Conservation (phyloP, 768 basidiomycete genomes). For the Mrakia hoshinonis region DNA sequence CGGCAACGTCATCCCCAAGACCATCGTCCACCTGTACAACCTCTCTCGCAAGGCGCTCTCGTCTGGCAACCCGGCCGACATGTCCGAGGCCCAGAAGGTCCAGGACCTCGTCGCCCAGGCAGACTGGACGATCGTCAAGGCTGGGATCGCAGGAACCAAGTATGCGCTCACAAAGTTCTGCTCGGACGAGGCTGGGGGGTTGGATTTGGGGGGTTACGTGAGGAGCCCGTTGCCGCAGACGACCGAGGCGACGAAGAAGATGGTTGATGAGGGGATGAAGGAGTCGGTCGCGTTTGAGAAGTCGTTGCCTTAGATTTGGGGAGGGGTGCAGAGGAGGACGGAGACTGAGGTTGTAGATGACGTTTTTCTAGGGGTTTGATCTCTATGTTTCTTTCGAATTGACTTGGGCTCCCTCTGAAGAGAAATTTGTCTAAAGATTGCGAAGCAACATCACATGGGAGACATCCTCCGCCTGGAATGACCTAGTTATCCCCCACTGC, state of each 20-base stretch:
- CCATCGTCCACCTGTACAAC: slow-evolving; percentile 42
- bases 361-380: too few species aligned
- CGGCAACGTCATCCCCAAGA: slow-evolving; percentile 43
- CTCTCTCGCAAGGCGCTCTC: slow-evolving; percentile 37
- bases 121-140: slow-evolving; percentile 42
- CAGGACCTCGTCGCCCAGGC: slow-evolving; percentile 41
- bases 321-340: too few species aligned
- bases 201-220: slow-evolving; percentile 36
- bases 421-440: too few species aligned
- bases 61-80: slow-evolving; percentile 35
- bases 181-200: slow-evolving; percentile 33
- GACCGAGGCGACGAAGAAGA: slow-evolving; percentile 36
- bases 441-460: too few species aligned
- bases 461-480: too few species aligned
- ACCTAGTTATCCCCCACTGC: slow-evolving; percentile 9
- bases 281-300: slow-evolving; percentile 39
- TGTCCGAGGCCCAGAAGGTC: slow-evolving; percentile 39
- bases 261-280: slow-evolving; percentile 39
- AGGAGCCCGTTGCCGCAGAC: slow-evolving; percentile 39
- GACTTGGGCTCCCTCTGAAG: too few species aligned
- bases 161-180: slow-evolving; percentile 39
- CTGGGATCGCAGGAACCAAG: slow-evolving; percentile 36
- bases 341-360: too few species aligned
- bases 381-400: too few species aligned
- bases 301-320: background rate